phyloP scores from a whole-genome alignment of 129 eudicot species.

The Chrysanthemum seticuspe region DNA sequence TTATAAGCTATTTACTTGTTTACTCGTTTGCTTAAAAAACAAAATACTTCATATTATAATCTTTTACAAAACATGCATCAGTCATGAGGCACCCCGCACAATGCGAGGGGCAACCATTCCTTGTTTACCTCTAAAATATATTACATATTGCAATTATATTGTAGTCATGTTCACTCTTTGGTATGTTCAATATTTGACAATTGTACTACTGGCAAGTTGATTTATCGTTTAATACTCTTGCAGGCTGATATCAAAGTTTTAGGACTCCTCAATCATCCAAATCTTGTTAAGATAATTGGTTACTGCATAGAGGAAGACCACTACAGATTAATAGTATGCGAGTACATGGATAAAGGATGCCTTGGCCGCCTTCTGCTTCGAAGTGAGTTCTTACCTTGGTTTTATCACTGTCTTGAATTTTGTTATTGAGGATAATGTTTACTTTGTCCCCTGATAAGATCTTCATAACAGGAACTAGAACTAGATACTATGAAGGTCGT shows the following conservation, averaged over 20 bases:
- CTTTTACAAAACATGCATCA: too few relatives aligned
- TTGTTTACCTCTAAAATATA: too few relatives aligned
- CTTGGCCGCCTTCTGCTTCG: background rate
- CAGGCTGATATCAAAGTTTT: background rate
- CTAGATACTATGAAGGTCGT: background rate
- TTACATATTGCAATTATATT: too few relatives aligned
- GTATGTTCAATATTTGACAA: background rate
- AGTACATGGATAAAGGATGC: conserved; percentile 10
- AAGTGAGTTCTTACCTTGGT: background rate
- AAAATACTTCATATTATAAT: too few relatives aligned
- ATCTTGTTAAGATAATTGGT: conserved; percentile 10
- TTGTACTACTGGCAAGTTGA: background rate
- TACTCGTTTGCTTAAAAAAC: too few relatives aligned
- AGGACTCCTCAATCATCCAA: conserved; percentile 11
- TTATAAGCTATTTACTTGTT: too few relatives aligned
- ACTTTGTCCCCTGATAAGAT: background rate
- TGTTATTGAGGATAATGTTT: background rate
- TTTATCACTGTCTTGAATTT: background rate
- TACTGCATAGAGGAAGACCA: conserved; percentile 1
- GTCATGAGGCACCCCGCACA: too few relatives aligned
- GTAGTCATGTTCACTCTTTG: background rate
- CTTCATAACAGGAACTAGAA: background rate
- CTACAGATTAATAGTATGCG: background rate
- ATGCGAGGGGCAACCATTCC: too few relatives aligned
- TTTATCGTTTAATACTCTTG: background rate